A percentile compares a stretch with the other conserved stretches of the same genome.
Conservation (phyloP, 306 rosid species). For the Leucaena leucocephala region DNA sequence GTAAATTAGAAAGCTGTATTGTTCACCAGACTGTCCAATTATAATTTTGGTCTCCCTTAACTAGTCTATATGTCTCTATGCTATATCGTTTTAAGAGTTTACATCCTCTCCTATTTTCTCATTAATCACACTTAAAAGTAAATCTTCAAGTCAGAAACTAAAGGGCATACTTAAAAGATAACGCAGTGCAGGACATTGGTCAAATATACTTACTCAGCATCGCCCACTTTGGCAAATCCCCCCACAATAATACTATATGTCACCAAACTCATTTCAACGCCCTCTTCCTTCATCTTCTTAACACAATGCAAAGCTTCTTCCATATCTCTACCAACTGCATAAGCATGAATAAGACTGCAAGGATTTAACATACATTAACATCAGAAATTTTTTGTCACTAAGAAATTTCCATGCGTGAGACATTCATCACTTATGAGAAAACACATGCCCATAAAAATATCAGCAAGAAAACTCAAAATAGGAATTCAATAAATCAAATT, state of each 20-base stretch:
- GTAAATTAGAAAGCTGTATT: background rate
- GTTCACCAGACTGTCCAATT: background rate
- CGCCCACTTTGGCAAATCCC: conserved; percentile 79
- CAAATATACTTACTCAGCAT: conserved; percentile 75
- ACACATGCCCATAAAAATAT: conserved; percentile 16
- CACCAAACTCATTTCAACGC: conserved; percentile 84
- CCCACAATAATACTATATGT: conserved; percentile 90
- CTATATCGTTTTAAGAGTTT: background rate
- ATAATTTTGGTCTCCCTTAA: background rate
- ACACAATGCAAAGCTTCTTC: conserved; percentile 93
- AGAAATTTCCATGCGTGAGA: background rate
- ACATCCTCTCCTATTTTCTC: background rate
- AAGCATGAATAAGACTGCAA: conserved; percentile 99
- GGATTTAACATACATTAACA: conserved; percentile 42
- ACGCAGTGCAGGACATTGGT: conserved; percentile 3
- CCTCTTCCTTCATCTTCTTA: conserved; percentile 90
- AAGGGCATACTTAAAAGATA: conserved; percentile 12
- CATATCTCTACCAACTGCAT: conserved; percentile 99
- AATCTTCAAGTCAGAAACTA: conserved; percentile 28
- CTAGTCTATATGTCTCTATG: background rate
- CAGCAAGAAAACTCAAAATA: conserved; percentile 28
- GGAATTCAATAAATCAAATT: conserved; percentile 28
- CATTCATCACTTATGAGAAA: conserved; percentile 1
- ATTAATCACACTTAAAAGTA: background rate
- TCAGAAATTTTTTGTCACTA: conserved; percentile 12